Evolutionary conservation across 2,329 filamentous ascomycete species (phyloP).

Genomic region (Curvularia verruculosa): DNA sequence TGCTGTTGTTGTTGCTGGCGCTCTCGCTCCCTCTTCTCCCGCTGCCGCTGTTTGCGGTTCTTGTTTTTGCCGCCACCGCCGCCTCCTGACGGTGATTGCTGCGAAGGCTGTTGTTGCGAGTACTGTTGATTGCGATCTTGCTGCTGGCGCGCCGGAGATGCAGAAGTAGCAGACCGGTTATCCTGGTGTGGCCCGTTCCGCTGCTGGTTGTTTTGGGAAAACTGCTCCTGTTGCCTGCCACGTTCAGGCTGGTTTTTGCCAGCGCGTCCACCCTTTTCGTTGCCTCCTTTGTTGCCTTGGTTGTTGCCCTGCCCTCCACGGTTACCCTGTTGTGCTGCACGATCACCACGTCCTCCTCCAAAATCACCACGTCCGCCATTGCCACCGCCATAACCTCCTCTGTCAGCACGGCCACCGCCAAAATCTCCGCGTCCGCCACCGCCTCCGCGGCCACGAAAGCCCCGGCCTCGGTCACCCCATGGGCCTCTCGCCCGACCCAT

Average conservation of each 20-base stretch:
- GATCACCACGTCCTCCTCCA: conserved; percentile 27
- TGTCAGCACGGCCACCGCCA: conserved; percentile 38
- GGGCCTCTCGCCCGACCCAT: conserved; percentile 41
- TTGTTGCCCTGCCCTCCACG: conserved; percentile 16
- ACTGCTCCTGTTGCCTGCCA: conserved; percentile 30
- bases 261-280: conserved; percentile 32
- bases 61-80: conserved; percentile 36
- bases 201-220: conserved; percentile 22
- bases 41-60: conserved; percentile 38
- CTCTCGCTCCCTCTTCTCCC: conserved; percentile 38
- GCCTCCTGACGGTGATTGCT: conserved; percentile 31
- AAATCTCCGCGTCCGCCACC: conserved; percentile 26
- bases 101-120: conserved; percentile 16
- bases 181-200: conserved; percentile 33
- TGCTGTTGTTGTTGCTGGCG: conserved; percentile 23
- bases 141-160: conserved; percentile 28
- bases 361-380: conserved; percentile 29
- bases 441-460: conserved; percentile 44
- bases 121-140: conserved; percentile 35
- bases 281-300: conserved; percentile 31
- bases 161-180: conserved; percentile 27
- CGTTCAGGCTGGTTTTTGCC: conserved; percentile 35
- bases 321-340: conserved; percentile 37
- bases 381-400: conserved; percentile 28
- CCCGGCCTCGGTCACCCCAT: conserved; percentile 47